Evolutionary conservation across 2,329 filamentous ascomycete species (phyloP), one percentile per base, ranked within the genome.

Genomic region (Aspergillus pseudoviridinutans): DNA sequence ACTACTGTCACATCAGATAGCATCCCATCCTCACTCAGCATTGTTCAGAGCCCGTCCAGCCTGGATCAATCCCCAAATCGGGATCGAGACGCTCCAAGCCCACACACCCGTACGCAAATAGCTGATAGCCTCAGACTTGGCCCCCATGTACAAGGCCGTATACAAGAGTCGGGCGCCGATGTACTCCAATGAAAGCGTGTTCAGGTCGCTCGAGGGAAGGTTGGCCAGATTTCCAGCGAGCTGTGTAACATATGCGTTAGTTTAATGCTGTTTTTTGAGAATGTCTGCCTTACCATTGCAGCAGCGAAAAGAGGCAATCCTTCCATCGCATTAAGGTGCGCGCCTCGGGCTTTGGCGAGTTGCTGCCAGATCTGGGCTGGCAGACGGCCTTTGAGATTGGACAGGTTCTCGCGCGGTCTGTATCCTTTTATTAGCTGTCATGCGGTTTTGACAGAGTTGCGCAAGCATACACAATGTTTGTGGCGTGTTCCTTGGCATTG

Each of bases 281-380:
- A 10, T 12, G 1, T n/a, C 1, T n/a, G 35, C 41, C 14, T 14
- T 54, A 64, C 64, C 62, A 74, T 72, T 10, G 71, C 69, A 58
- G 68, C 66, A 9, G 71, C 71, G 57, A 74, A 74, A 46, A 74
- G 56, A 4, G 72, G 72, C 47, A 74, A 60, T 3, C 66, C 62
- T 53, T 74, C 72, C 53, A 74, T 58, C 1, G 71, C 71, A 63
- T 74, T 74, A 12, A 74, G 54, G 65, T 74, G 72, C 12, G 69
- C 70, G 3, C 71, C 67, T 20, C 64, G 63, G 1, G 69, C 65
- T 12, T 66, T 64, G 49, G 63, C 68, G 10, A 72, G 66, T 28
- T 60, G 60, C 20, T 59, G 55, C 64, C 64, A 66, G 38, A 63
- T 58, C 25, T 61, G 54, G n/a, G 57, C 57, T 1, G 67, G 58